Percentiles rank a stretch among this genome's conserved stretches.
Conservation (phyloP, 371 early-diverging fungal genomes). For the Mortierella sp. region DNA sequence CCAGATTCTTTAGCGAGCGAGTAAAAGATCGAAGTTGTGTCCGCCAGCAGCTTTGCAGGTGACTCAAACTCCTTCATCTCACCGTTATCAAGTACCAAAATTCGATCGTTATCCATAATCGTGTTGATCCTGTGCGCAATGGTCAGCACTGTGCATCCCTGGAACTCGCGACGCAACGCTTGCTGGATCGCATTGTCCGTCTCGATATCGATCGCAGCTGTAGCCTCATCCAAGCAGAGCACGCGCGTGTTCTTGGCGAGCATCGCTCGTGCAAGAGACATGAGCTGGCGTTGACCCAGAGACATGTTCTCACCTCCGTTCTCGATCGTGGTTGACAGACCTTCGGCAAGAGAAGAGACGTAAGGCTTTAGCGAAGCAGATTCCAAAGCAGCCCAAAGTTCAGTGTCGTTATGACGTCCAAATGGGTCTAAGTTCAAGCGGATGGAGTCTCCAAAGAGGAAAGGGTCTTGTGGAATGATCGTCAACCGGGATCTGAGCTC, state of each 20-base stretch:
- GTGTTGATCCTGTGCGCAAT: conserved; percentile 88
- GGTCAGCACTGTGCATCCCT: conserved; percentile 80
- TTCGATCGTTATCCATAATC: conserved; percentile 72
- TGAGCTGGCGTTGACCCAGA: conserved; percentile 79
- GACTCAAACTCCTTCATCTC: conserved; percentile 70
- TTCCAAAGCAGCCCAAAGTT: conserved; percentile 49
- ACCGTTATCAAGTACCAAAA: conserved; percentile 76
- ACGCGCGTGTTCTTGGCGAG: conserved; percentile 68
- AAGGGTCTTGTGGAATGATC: too few relatives aligned
- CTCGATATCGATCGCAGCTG: conserved; percentile 67
- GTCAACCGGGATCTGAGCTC: too few relatives aligned
- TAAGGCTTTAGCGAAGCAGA: conserved; percentile 28
- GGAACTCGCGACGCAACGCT: conserved; percentile 79
- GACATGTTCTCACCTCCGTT: too few relatives aligned
- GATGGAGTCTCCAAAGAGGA: conserved; percentile 70
- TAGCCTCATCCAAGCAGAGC: conserved; percentile 74
- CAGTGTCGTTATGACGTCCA: conserved; percentile 46
- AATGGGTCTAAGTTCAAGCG: conserved; percentile 67
- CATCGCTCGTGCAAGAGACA: conserved; percentile 74
- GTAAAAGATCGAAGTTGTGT: too few relatives aligned
- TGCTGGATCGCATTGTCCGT: conserved; percentile 76
- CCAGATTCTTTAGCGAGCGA: too few relatives aligned
- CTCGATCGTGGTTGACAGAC: too few relatives aligned
- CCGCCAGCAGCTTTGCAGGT: conserved; percentile 60
- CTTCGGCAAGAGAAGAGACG: too few relatives aligned